Conservation (phyloP, 2,329 filamentous ascomycete genomes). For the Trichoderma simmonsii region DNA sequence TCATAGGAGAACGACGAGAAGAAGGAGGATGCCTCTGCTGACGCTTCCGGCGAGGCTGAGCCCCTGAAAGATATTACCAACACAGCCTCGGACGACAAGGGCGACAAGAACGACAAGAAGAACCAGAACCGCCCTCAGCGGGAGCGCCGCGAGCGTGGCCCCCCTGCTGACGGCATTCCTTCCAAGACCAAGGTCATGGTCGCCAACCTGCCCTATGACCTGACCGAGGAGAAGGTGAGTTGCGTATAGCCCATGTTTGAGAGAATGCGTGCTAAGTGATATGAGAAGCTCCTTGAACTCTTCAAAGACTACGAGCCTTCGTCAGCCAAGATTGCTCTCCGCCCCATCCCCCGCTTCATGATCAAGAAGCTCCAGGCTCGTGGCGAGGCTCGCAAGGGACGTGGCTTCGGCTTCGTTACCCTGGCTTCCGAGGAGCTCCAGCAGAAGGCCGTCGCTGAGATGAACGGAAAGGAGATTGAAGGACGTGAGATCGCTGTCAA, state of each 20-base stretch:
- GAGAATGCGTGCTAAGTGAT: neutral
- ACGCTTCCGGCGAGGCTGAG: constrained; percentile 47
- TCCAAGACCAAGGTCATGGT: constrained; percentile 99
- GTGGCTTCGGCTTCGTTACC: constrained; percentile 97
- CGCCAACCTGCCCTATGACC: constrained; percentile 96
- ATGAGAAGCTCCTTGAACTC: constrained; percentile 84
- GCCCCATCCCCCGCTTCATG: constrained; percentile 99
- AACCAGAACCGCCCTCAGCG: constrained; percentile 53
- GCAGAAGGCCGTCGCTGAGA: constrained; percentile 94
- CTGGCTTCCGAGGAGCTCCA: constrained; percentile 93
- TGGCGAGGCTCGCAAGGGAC: constrained; percentile 96
- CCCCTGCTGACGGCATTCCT: constrained; percentile 92
- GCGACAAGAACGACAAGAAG: constrained; percentile 28
- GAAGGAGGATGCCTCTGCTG: constrained; percentile 41
- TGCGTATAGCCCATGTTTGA: neutral
- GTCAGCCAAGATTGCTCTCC: constrained; percentile 97
- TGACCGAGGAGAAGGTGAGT: constrained; percentile 91
- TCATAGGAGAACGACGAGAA: constrained; percentile 41
- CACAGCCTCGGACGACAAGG: constrained; percentile 52
- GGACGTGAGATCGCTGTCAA: constrained; percentile 99
- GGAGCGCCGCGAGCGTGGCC: constrained; percentile 78
- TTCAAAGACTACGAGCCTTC: constrained; percentile 89
- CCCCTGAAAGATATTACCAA: constrained; percentile 62
- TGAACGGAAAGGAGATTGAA: constrained; percentile 99
- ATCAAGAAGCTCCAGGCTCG: constrained; percentile 99